Base-by-base conservation (phyloP, 768 basidiomycete species). In the Tephrocybe sp. region DNA sequence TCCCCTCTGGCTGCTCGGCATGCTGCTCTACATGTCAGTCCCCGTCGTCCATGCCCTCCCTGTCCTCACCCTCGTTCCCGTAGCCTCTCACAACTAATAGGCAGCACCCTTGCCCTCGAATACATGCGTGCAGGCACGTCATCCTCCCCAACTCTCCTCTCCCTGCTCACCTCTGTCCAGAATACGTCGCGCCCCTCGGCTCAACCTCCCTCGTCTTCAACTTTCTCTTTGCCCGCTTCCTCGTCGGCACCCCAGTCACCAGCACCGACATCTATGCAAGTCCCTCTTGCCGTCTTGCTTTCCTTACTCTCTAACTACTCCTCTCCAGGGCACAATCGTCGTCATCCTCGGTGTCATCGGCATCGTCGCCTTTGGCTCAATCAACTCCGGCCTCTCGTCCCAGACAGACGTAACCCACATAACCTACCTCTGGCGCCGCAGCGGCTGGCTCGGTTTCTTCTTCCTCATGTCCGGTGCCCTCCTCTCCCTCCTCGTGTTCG, bases 171-270 rank as follows among this genome's bases (percentile, higher is more conserved):
- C 2, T 24, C 21, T 46, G 6, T 50, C 14, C 69, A 84, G 91
- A 96, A 82, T 98, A 97, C 67, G 95, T 98, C 50, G 96, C 96
- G 1, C 95, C 95, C 2, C 79, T 98, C 3, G 95, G 96, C 12
- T 93, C 92, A 0, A 89, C 93, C 10, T 90, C 93, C 11, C 83
- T 98, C 55, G 84, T 98, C 50, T 98, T 98, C 75, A 98, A 98
- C 67, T 95, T 97, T 65, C 75, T 97, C 32, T 96, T 97, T 66
- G 96, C 96, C 32, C 83, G 88, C 59, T 88, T 93, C 63, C 78
- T 93, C 53, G 86, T 92, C 5, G 90, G 90, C 32, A 90, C 88
- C 4, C 89, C 91, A 1, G 89, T 95, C 33, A 92, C 89, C 37
- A 81, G 72, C 50, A 87, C 80, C 30, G 93, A 95, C 64, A 89